Evolutionary conservation across 1,284 basidiomycete species (phyloP), one percentile per base, ranked within the genome.

Genomic region (Sanghuangporus sanghuang): DNA sequence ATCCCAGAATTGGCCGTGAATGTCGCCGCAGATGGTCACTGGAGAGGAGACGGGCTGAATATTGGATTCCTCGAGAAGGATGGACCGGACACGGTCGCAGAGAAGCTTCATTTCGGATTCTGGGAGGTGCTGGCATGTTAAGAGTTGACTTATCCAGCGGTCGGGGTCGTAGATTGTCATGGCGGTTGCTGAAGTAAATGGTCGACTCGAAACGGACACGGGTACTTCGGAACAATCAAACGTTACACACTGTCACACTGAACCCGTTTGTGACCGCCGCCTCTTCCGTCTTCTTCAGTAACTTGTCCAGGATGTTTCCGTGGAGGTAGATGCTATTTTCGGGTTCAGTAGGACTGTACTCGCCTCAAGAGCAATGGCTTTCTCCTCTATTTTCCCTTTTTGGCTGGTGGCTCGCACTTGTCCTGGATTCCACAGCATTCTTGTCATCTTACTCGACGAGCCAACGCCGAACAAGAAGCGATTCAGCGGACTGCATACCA

Each of bases 1-100:
- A 73, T 98, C 95, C 94, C 94, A 98, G 74, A 97, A 95, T 75
- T 97, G 95, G 23, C 95, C 95, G 71, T 96, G 95, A 57, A 97
- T 95, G 74, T 96, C 95, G 21, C 94, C 94, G 73, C 93, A 96
- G 63, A 96, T 91, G 0, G 94, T 96, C 23, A 96, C 94, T 0
- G 95, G 96, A 60, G 86, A 90, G 18, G 87, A 89, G 42, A 98
- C 93, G 12, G 93, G 93, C 72, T 96, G 95, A 60, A 98, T 96
- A 72, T 98, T 98, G 67, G 90, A 92, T 75, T 98, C 96, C 75
- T 98, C 96, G 72, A 98, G 86, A 39, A 98, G 83, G 52, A 96
- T 85, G 39, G 86, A 81, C 56, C 92, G 86, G 42, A 98, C 94
- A 59, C 87, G 82, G 64, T 92, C 86, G 79, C 96, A 98, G 60